These are phyloP conservation scores for Cercospora janseana DNA, from an alignment of 2,329 filamentous ascomycete genomes.

Conservation along the genomic window DNA sequence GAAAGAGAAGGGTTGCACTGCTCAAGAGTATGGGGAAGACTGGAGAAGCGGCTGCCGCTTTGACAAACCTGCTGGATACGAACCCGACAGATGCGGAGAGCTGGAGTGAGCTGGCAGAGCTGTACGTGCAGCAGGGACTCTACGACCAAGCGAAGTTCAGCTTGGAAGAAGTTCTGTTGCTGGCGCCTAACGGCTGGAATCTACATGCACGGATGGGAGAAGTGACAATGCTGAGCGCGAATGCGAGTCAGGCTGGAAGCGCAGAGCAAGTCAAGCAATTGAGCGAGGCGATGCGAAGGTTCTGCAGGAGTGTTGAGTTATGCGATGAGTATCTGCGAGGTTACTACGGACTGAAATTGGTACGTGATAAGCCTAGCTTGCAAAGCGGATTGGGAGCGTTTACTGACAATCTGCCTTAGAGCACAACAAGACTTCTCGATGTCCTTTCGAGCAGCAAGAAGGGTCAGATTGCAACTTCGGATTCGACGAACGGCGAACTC, in stretches of 20 bases:
- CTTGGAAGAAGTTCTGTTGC: conserved; percentile 82
- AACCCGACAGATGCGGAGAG: conserved; percentile 88
- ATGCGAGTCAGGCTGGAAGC: conserved; percentile 34
- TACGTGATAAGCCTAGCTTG: conserved; percentile 49
- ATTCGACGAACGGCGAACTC: conserved; percentile 39
- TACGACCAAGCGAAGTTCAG: conserved; percentile 83
- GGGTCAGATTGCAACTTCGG: conserved; percentile 34
- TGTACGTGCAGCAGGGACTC: conserved; percentile 77
- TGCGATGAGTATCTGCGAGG: conserved; percentile 90
- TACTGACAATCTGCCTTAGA: conserved; percentile 14
- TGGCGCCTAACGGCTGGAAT: conserved; percentile 95
- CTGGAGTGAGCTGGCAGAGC: conserved; percentile 86
- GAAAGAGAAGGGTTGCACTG: conserved; percentile 80
- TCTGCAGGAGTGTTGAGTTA: conserved; percentile 86
- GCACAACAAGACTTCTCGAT: conserved; percentile 29
- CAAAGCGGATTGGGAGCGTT: conserved; percentile 30
- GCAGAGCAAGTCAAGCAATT: conserved; percentile 52
- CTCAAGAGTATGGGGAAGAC: conserved; percentile 69
- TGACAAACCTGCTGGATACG: conserved; percentile 74
- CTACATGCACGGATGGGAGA: conserved; percentile 86
- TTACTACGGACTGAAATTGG: conserved; percentile 83
- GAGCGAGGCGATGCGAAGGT: conserved; percentile 74
- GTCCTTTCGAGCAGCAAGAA: conserved; percentile 30
- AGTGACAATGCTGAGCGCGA: conserved; percentile 67
- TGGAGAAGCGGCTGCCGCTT: conserved; percentile 69